phyloP scores from a whole-genome alignment of 768 basidiomycete species.

The Podaxis sp. region DNA sequence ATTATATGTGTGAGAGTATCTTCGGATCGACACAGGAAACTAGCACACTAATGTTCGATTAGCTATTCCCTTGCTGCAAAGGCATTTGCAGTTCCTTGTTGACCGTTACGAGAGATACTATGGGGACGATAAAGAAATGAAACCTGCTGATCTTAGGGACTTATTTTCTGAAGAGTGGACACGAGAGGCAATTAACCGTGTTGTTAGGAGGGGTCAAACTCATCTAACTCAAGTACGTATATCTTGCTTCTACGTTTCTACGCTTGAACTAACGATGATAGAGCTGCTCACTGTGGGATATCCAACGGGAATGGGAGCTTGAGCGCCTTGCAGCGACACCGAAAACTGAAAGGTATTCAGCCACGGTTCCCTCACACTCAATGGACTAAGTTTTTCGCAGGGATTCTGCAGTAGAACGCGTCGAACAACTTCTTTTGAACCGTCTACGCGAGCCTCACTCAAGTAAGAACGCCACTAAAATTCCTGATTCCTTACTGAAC shows the following conservation, averaged over 20 bases:
- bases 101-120: conserved; percentile 39
- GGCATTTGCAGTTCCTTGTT: conserved; percentile 64
- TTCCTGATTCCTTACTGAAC: neutral
- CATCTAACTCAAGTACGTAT: conserved; percentile 63
- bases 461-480: conserved; percentile 37
- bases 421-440: conserved; percentile 59
- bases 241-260: neutral
- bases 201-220: conserved; percentile 53
- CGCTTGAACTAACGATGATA: conserved; percentile 27
- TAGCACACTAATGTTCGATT: conserved; percentile 16
- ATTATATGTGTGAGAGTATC: conserved; percentile 72
- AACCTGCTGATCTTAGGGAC: conserved; percentile 53
- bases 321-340: conserved; percentile 54
- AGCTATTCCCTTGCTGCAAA: conserved; percentile 77
- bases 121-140: conserved; percentile 36
- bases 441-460: conserved; percentile 79
- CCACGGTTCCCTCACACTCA: neutral
- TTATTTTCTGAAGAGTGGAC: conserved; percentile 66
- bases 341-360: conserved; percentile 43
- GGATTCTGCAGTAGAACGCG: conserved; percentile 39
- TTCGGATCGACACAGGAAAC: neutral
- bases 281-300: conserved; percentile 74
- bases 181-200: conserved; percentile 48
- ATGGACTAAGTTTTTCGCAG: conserved; percentile 29
- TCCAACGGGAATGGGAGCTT: conserved; percentile 73